A percentile compares a stretch with the other conserved stretches of the same genome.
Evolutionary conservation across 2,329 filamentous ascomycete genomes (phyloP).

Genomic region (Colletotrichum plurivorum): DNA sequence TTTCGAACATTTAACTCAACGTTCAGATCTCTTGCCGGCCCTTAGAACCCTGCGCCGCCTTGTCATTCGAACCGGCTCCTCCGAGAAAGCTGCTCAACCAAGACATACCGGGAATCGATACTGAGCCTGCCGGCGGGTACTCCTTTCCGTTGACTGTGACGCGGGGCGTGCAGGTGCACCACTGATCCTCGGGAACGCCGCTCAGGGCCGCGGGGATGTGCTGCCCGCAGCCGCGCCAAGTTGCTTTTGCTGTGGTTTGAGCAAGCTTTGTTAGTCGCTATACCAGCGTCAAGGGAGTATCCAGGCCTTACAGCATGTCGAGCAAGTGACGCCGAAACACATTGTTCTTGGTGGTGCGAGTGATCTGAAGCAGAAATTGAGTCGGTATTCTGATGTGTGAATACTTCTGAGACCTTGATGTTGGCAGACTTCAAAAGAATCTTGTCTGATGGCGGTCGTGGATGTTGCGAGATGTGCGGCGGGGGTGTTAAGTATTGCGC

Average conservation of each 20-base stretch:
- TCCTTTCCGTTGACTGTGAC: constrained; percentile 59
- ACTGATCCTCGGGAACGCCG: constrained; percentile 59
- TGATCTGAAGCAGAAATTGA: too few species aligned
- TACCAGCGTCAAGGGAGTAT: neutral
- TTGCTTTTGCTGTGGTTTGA: constrained; percentile 56
- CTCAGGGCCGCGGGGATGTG: constrained; percentile 62
- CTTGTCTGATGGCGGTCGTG: neutral
- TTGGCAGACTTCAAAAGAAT: neutral
- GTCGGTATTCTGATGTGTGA: too few species aligned
- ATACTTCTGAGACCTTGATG: neutral
- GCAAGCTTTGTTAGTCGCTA: neutral
- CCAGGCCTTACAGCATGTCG: constrained; percentile 56
- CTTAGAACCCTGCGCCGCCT: constrained; percentile 33
- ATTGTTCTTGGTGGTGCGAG: constrained; percentile 46
- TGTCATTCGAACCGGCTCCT: constrained; percentile 35
- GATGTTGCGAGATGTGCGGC: neutral
- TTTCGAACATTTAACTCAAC: neutral
- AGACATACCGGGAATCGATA: constrained; percentile 55
- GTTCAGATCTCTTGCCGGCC: constrained; percentile 25
- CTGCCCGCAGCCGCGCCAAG: constrained; percentile 65
- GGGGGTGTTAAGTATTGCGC: too few species aligned
- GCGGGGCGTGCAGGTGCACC: constrained; percentile 63
- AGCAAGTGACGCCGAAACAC: constrained; percentile 58
- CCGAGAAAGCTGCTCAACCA: constrained; percentile 48
- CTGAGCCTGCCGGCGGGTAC: constrained; percentile 60